Base-by-base conservation (phyloP, 177 flowering plant species). In the Tripterygium wilfordii region DNA sequence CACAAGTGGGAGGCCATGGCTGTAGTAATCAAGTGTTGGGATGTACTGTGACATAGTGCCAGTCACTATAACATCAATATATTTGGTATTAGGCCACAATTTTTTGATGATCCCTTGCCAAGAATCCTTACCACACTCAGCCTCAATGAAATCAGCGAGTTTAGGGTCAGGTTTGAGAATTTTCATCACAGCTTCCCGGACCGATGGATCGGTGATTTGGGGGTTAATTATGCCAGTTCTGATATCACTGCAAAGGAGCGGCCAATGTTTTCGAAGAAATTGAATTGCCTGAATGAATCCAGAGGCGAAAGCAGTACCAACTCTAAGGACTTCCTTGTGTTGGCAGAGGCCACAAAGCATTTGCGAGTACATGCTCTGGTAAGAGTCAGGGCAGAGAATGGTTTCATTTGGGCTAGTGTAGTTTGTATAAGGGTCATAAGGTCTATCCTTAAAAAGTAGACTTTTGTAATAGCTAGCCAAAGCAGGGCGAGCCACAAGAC, bases 41-140 rank as follows among this genome's bases (percentile, higher is more conserved):
- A 84, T 88, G 51, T 91, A 91, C 69, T 91, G 98, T 16, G 98
- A 83, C 96, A 91, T 91, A 49, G 96, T 82, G 36, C 98, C 98
- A 0, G 98, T 92, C 48, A 89, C 96, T 16, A 89, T 86, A 23
- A 89, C 96, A 61, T 88, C 96, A 28, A 92, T 73, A 60, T 89
- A 92, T 75, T 80, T 92, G 0, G 98, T 82, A 54, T 86, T 88
- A 44, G 96, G 96, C 96, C 97, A 92, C 14, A 92, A 38, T 66
- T 91, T 65, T 0, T 84, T 78, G n/a, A 92, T 86, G 43, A 92
- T 92, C 69, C 99, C 97, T 52, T 77, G 61, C 99, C 99, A 92
- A 2, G 85, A 80, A 2, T 49, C 61, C 54, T 56, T 79, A 3
- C 71, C 22, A 42, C 99, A 92, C 59, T 84, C 92, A 0, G 35